Evolutionary conservation across 192 early-diverging fungal species (phyloP).

Genomic region (Podila horticola): DNA sequence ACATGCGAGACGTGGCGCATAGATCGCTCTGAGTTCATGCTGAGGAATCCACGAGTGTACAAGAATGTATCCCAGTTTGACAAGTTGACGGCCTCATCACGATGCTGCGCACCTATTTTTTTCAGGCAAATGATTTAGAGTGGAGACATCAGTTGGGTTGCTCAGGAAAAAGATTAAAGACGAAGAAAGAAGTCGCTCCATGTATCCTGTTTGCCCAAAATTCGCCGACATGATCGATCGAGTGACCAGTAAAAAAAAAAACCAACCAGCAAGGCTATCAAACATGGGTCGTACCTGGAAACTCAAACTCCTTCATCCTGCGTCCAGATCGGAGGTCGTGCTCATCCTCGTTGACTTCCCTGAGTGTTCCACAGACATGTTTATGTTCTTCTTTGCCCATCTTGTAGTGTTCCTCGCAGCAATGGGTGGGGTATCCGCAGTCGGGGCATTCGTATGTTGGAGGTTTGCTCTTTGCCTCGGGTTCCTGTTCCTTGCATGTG

Average conservation of each 20-base stretch:
- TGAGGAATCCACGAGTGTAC: conserved; percentile 82
- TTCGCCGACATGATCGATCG: neutral
- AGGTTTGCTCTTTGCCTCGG: conserved; percentile 48
- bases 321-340: conserved; percentile 82
- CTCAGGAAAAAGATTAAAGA: neutral
- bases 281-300: conserved; percentile 63
- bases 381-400: conserved; percentile 64
- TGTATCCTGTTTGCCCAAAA: neutral
- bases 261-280: neutral
- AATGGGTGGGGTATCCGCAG: conserved; percentile 86
- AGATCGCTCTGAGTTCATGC: conserved; percentile 72
- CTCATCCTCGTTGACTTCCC: conserved; percentile 81
- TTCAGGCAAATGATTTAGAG: neutral
- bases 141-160: neutral
- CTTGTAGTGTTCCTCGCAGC: conserved; percentile 74
- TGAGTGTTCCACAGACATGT: conserved; percentile 67
- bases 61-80: conserved; percentile 81
- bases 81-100: conserved; percentile 81
- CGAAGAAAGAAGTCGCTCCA: neutral
- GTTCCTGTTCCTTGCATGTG: conserved; percentile 67
- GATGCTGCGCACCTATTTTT: conserved; percentile 62
- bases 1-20: conserved; percentile 85
- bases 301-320: conserved; percentile 81
- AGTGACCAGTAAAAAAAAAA: neutral
- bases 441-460: conserved; percentile 77